phyloP scores from a whole-genome alignment of 768 basidiomycete genomes.

The Crassisporium funariophilum region DNA sequence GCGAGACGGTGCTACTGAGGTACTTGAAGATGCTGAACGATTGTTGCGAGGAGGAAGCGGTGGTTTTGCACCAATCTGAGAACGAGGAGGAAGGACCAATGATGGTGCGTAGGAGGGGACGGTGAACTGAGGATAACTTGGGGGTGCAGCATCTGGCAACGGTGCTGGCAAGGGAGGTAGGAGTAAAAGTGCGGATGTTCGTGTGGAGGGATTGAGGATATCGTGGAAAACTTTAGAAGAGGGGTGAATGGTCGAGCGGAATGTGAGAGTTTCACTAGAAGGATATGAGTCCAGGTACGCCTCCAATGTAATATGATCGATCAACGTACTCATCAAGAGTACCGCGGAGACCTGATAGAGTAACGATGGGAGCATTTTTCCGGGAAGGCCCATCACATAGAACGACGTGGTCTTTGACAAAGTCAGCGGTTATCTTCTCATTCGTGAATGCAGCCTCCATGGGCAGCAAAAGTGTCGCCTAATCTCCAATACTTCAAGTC shows the following conservation, averaged over 20 bases:
- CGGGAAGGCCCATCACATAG: conserved; percentile 58
- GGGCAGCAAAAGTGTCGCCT: conserved; percentile 86
- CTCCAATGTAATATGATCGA: neutral
- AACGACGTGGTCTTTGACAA: conserved; percentile 82
- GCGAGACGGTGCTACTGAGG: conserved; percentile 38
- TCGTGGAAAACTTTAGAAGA: conserved; percentile 43
- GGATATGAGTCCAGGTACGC: conserved; percentile 4
- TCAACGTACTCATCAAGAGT: conserved; percentile 57
- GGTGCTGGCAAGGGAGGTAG: conserved; percentile 57
- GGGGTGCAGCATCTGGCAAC: conserved; percentile 30
- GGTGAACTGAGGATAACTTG: conserved; percentile 49
- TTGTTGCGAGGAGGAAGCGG: conserved; percentile 40
- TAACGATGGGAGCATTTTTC: conserved; percentile 59
- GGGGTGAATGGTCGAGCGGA: conserved; percentile 46
- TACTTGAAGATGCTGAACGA: conserved; percentile 22
- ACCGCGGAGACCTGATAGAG: conserved; percentile 84
- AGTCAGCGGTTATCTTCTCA: conserved; percentile 66
- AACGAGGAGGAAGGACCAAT: conserved; percentile 52
- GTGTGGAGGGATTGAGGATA: conserved; percentile 34
- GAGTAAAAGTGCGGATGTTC: conserved; percentile 34
- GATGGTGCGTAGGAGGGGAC: conserved; percentile 46
- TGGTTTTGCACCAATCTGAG: conserved; percentile 35
- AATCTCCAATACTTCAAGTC: conserved; percentile 2
- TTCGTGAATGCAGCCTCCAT: conserved; percentile 54
- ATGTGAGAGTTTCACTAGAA: conserved; percentile 40